These are phyloP conservation scores for Ilex aquifolium DNA, from an alignment of 257 asterid species.

Conservation along the genomic window DNA sequence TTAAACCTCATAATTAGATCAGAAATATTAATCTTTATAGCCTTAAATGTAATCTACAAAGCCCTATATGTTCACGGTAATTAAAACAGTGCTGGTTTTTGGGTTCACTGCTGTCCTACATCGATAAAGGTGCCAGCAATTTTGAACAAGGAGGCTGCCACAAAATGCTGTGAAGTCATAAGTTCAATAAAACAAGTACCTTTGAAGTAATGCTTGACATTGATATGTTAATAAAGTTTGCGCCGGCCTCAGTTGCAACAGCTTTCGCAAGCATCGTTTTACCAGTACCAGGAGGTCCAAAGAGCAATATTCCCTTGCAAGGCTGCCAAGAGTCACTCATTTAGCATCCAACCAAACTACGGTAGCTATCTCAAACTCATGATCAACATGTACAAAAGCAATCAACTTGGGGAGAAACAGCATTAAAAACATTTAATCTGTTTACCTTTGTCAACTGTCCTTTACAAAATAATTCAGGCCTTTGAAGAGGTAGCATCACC, in stretches of 20 bases:
- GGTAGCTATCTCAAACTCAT: neutral
- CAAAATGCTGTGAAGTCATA: slow-evolving; percentile 8
- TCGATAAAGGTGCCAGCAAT: neutral
- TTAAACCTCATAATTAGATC: too few relatives aligned
- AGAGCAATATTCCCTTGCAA: slow-evolving; percentile 50
- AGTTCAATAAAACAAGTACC: slow-evolving; percentile 18
- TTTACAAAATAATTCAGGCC: slow-evolving; percentile 49
- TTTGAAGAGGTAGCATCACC: slow-evolving; percentile 49
- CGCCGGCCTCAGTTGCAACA: slow-evolving; percentile 49
- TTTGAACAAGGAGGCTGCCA: neutral
- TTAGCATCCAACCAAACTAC: slow-evolving; percentile 10
- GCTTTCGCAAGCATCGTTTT: slow-evolving; percentile 57
- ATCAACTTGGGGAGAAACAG: neutral
- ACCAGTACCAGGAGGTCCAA: slow-evolving; percentile 58
- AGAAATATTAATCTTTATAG: too few relatives aligned
- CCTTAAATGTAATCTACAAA: too few relatives aligned
- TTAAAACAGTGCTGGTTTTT: too few relatives aligned
- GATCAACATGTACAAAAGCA: neutral
- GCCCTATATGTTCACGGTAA: too few relatives aligned
- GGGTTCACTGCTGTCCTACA: too few relatives aligned
- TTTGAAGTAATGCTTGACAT: slow-evolving; percentile 51
- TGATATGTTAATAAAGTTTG: slow-evolving; percentile 49
- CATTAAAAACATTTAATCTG: slow-evolving; percentile 2
- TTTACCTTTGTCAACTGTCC: slow-evolving; percentile 50
- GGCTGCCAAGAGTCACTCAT: slow-evolving; percentile 30